Percentiles rank a stretch among this genome's conserved stretches.
Conservation (phyloP, 805 yeast genomes). For the Ogataea pini region DNA sequence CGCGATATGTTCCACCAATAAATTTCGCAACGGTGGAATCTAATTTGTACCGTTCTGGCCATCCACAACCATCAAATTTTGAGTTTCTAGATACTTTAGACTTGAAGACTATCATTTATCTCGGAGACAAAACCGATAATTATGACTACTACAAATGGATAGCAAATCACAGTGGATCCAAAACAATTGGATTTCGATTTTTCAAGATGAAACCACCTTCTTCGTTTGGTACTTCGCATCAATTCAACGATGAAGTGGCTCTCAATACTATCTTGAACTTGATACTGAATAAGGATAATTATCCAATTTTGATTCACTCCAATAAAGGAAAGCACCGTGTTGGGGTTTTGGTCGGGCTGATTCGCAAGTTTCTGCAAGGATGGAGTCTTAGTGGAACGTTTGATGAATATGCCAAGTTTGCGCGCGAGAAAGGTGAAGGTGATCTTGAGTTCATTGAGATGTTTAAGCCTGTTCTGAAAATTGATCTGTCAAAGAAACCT, state of each 20-base stretch:
- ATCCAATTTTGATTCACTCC: constrained; percentile 87
- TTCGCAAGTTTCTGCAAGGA: constrained; percentile 83
- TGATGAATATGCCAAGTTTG: constrained; percentile 90
- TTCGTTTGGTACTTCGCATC: constrained; percentile 56
- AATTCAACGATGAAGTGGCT: constrained; percentile 56
- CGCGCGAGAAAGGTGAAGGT: constrained; percentile 90
- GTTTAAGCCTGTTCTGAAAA: constrained; percentile 63
- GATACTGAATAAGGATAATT: constrained; percentile 64
- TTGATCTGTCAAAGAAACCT: constrained; percentile 55
- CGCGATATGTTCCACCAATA: constrained; percentile 78
- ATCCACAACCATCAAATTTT: constrained; percentile 85
- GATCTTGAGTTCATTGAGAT: constrained; percentile 89
- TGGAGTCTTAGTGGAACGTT: constrained; percentile 93
- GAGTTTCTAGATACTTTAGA: constrained; percentile 71
- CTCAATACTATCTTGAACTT: constrained; percentile 58
- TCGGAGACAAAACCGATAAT: constrained; percentile 73
- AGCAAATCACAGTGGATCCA: constrained; percentile 35
- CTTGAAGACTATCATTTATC: constrained; percentile 76
- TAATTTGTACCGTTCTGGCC: constrained; percentile 86
- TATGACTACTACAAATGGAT: constrained; percentile 74
- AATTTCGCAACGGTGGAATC: constrained; percentile 89
- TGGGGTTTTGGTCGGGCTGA: constrained; percentile 89
- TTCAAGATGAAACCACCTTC: constrained; percentile 63
- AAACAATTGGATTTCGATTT: constrained; percentile 53
- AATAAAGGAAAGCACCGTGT: constrained; percentile 97